A percentile compares a stretch with the other conserved stretches of the same genome.
phyloP scores from a whole-genome alignment of 306 rosid genomes.

The Rosa chinensis region DNA sequence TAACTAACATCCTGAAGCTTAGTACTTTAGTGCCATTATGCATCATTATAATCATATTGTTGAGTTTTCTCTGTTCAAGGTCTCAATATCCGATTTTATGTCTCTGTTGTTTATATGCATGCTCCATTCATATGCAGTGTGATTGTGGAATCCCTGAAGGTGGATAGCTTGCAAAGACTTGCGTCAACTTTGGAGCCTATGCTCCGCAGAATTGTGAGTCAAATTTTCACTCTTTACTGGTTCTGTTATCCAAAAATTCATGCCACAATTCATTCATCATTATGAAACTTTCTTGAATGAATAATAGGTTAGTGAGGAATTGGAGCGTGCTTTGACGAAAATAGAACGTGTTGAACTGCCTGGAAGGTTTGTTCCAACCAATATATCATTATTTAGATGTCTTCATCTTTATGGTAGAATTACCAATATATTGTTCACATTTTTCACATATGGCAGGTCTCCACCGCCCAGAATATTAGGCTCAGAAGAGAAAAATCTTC shows the following conservation, averaged over 20 bases:
- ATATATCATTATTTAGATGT: not conserved
- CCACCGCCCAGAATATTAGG: conserved; percentile 56
- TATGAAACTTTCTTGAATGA: conserved; percentile 25
- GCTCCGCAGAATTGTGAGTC: conserved; percentile 85
- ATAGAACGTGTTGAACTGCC: conserved; percentile 46
- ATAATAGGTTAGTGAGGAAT: conserved; percentile 80
- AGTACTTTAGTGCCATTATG: not conserved
- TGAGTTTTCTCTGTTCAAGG: conserved; percentile 18
- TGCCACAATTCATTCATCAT: not conserved
- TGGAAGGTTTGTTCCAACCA: conserved; percentile 57
- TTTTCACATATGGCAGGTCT: conserved; percentile 44
- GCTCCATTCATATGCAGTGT: conserved; percentile 53
- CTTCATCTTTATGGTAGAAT: not conserved
- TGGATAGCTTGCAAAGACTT: conserved; percentile 82
- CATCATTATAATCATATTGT: not conserved
- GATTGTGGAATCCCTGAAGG: conserved; percentile 85
- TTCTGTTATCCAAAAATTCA: not conserved
- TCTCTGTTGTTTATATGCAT: conserved; percentile 22
- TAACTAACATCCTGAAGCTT: not conserved
- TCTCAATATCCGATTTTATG: conserved; percentile 15
- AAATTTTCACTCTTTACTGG: not conserved
- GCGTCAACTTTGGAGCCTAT: conserved; percentile 83
- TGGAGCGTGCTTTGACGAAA: conserved; percentile 74
- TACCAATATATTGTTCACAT: not conserved
- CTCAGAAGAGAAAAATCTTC: conserved; percentile 48